phyloP scores from a whole-genome alignment of 805 yeast species.

The Wickerhamomyces ciferrii region DNA sequence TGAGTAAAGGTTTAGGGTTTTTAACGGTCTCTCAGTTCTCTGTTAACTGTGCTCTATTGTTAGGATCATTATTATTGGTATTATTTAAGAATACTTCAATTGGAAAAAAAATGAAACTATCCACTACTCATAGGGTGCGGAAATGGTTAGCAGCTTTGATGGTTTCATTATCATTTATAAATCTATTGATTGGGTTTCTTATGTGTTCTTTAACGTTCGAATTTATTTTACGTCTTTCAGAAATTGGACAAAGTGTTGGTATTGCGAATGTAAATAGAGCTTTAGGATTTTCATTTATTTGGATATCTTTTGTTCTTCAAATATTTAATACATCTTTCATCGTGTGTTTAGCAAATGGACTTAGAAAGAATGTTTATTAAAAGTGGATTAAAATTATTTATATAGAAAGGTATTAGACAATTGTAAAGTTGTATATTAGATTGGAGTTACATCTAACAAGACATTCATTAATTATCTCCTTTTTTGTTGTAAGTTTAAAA shows the following conservation, averaged over 20 bases:
- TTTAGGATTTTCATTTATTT: constrained; percentile 14
- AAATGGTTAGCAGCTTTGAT: constrained; percentile 6
- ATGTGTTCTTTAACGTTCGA: constrained; percentile 20
- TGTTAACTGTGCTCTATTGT: constrained; percentile 2
- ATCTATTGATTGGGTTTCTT: constrained; percentile 10
- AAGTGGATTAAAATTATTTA: too few relatives aligned
- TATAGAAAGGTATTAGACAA: too few relatives aligned
- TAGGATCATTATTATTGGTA: constrained; percentile 1
- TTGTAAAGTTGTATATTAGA: too few relatives aligned
- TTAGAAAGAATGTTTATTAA: constrained; percentile 11
- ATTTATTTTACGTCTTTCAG: constrained; percentile 14
- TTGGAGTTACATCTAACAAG: not conserved
- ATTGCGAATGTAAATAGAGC: constrained; percentile 19
- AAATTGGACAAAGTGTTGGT: constrained; percentile 14
- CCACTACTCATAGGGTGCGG: not conserved
- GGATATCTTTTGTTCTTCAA: constrained; percentile 14
- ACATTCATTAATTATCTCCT: not conserved
- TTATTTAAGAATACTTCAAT: not conserved
- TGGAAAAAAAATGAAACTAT: not conserved
- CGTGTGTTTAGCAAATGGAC: constrained; percentile 16
- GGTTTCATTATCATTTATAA: constrained; percentile 10
- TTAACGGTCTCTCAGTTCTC: constrained; percentile 9
- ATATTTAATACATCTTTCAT: constrained; percentile 1
- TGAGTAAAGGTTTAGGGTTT: constrained; percentile 21
- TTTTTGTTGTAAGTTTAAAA: not conserved